phyloP scores from a whole-genome alignment of 2,329 filamentous ascomycete species.

The Trichoderma breve region DNA sequence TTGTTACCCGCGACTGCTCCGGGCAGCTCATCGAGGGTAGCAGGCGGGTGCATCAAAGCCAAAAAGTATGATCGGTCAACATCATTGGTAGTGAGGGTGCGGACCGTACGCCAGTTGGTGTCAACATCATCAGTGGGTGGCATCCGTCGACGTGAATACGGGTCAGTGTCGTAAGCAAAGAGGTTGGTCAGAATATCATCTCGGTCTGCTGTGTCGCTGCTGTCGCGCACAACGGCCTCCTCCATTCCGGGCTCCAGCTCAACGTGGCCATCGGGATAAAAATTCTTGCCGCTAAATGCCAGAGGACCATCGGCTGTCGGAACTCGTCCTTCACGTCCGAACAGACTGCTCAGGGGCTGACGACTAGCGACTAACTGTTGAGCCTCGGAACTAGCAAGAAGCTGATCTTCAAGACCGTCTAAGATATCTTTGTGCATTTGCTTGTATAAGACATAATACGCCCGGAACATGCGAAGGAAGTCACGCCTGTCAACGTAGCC shows the following conservation, averaged over 20 bases:
- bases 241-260: constrained; percentile 58
- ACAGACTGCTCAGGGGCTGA: constrained; percentile 71
- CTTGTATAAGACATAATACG: constrained; percentile 87
- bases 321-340: constrained; percentile 69
- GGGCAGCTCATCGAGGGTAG: constrained; percentile 43
- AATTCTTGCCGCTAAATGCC: constrained; percentile 65
- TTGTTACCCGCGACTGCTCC: constrained; percentile 37
- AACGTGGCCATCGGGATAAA: constrained; percentile 61
- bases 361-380: constrained; percentile 73
- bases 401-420: constrained; percentile 73
- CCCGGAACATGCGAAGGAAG: constrained; percentile 86
- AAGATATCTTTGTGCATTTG: constrained; percentile 85
- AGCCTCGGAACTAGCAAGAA: constrained; percentile 71
- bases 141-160: constrained; percentile 31
- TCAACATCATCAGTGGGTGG: constrained; percentile 33
- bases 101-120: constrained; percentile 37
- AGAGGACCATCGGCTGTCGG: constrained; percentile 58
- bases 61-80: constrained; percentile 42
- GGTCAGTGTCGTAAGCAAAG: constrained; percentile 42
- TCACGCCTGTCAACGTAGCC: constrained; percentile 83
- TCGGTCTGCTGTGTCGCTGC: constrained; percentile 58
- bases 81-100: constrained; percentile 31
- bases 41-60: constrained; percentile 47
- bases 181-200: constrained; percentile 58
- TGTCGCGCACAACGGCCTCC: constrained; percentile 58